Evolutionary conservation across 2,329 filamentous ascomycete genomes (phyloP), one percentile per base, ranked within the genome.

Genomic region (Lecanicillium sp.): DNA sequence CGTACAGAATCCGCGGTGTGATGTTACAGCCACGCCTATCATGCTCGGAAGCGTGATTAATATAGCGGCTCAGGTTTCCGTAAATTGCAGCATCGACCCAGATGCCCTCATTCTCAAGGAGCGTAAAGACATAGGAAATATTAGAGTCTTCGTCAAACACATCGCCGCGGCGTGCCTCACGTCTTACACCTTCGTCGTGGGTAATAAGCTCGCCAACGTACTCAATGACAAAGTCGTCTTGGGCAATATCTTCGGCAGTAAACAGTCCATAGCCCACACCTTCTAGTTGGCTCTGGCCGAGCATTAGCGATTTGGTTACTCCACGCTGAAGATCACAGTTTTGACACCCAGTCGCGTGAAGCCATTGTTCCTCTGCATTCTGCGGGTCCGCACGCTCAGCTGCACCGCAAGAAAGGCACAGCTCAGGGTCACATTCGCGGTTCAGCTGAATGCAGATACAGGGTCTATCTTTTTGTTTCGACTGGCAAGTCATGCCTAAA

Each of bases 1-100:
- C 85, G 36, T 85, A 75, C 13, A 83, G 58, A 38, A 86, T 80
- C 42, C 75, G 73, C 2, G 83, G 74, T 13, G 65, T 71, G 43
- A 78, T 74, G 46, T 80, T 77, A 52, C 80, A 79, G 38, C 83
- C 54, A 46, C 64, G 50, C 43, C 64, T 64, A 43, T 69, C 63
- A 32, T 58, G 56, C 34, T 69, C 65, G 2, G 70, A 68, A 12
- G 83, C 80, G 50, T 90, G 84, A 57, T 94, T 92, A 56, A 92
- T 86, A 59, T 88, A 92, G 4, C 86, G 78, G 33, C 83, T 80
- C 46, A 89, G 79, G 55, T 90, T 92, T 35, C 85, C 85, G 46
- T 83, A 83, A 30, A 78, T 78, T 15, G 82, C 84, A 6, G 80
- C 80, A 53, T 92, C 86, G 14, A 92, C 73, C 75, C 74, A 78